A percentile compares a stretch with the other conserved stretches of the same genome.
phyloP scores from a whole-genome alignment of 2,329 filamentous ascomycete genomes.

The Corinectria fuckeliana region DNA sequence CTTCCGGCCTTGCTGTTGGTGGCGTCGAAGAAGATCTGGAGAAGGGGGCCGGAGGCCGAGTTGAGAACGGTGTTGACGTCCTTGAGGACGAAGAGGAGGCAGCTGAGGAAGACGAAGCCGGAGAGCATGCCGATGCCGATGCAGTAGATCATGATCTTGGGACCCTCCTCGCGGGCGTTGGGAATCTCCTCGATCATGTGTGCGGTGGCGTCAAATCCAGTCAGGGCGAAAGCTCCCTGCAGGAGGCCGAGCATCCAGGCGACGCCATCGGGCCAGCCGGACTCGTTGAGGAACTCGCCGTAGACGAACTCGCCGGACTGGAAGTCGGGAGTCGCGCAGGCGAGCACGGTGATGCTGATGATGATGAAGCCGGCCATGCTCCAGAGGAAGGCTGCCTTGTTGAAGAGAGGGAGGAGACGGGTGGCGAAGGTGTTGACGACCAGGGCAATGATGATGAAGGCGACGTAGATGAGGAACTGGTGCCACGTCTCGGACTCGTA shows the following conservation, averaged over 20 bases:
- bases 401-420: constrained; percentile 66
- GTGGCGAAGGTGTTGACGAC: constrained; percentile 69
- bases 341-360: constrained; percentile 72
- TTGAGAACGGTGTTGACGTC: constrained; percentile 63
- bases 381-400: constrained; percentile 74
- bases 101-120: constrained; percentile 65
- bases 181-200: constrained; percentile 66
- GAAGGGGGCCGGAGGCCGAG: constrained; percentile 62
- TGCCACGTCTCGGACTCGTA: constrained; percentile 70
- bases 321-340: constrained; percentile 70
- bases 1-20: constrained; percentile 68
- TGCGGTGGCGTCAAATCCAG: constrained; percentile 46
- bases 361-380: constrained; percentile 71
- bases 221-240: constrained; percentile 58
- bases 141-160: constrained; percentile 71
- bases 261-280: constrained; percentile 73
- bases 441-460: constrained; percentile 66
- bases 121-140: constrained; percentile 69
- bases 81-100: constrained; percentile 68
- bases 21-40: constrained; percentile 70
- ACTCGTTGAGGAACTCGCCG: constrained; percentile 69
- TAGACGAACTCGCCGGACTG: constrained; percentile 71
- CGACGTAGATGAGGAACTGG: constrained; percentile 76
- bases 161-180: constrained; percentile 63
- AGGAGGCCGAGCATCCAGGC: constrained; percentile 63